phyloP scores from a whole-genome alignment of 192 early-diverging fungal species.

The Coemansia sp. region DNA sequence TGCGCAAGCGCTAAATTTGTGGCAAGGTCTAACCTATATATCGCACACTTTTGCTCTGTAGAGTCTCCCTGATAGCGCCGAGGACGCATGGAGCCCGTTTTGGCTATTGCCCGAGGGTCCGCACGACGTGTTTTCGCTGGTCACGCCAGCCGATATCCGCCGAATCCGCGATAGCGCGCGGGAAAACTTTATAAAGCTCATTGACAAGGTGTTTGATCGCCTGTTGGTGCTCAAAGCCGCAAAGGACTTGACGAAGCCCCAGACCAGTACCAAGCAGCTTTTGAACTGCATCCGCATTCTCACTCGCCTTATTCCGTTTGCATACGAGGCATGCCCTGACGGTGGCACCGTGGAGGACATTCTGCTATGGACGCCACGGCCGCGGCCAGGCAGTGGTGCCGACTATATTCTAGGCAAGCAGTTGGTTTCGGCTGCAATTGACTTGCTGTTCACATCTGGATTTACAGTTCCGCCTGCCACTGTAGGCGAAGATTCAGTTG shows the following conservation, averaged over 20 bases:
- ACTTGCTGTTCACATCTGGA: conserved; percentile 65
- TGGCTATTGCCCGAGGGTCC: conserved; percentile 60
- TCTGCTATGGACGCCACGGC: conserved; percentile 46
- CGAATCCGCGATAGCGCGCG: conserved; percentile 69
- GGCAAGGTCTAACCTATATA: not conserved
- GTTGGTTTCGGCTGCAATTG: conserved; percentile 54
- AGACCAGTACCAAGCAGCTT: conserved; percentile 62
- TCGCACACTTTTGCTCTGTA: conserved; percentile 12
- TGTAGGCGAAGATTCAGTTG: conserved; percentile 44
- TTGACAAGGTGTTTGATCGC: conserved; percentile 69
- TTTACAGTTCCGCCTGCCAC: conserved; percentile 65
- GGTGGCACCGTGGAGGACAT: conserved; percentile 35
- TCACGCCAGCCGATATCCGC: conserved; percentile 81
- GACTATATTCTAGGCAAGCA: conserved; percentile 55
- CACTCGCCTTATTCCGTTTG: conserved; percentile 81
- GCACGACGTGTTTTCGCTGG: conserved; percentile 83
- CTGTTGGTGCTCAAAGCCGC: conserved; percentile 55
- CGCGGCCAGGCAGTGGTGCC: conserved; percentile 43
- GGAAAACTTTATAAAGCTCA: conserved; percentile 75
- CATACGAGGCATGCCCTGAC: conserved; percentile 63
- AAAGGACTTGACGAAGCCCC: conserved; percentile 51
- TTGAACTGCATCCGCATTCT: conserved; percentile 82
- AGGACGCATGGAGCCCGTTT: conserved; percentile 63
- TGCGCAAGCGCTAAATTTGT: conserved; percentile 35
- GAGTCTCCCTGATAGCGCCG: conserved; percentile 40